phyloP scores from a whole-genome alignment of 2,329 filamentous ascomycete species.

The Calonectria crousiana region DNA sequence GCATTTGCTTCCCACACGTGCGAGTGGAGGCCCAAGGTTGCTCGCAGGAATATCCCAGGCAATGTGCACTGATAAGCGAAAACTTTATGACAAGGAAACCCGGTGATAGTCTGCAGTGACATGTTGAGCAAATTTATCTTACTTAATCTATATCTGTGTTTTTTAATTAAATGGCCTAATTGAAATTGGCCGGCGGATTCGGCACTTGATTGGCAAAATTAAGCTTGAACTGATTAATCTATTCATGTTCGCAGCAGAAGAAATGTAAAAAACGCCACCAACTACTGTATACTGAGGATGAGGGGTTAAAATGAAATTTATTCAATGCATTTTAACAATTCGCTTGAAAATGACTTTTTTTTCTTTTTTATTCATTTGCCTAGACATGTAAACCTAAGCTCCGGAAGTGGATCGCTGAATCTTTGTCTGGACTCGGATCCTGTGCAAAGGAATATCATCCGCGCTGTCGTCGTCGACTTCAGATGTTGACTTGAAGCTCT shows the following conservation, averaged over 20 bases:
- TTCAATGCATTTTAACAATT: not conserved
- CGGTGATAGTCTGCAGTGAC: not conserved
- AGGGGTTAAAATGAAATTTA: not conserved
- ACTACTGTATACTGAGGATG: not conserved
- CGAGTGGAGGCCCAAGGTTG: not conserved
- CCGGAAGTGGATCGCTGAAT: conserved; percentile 46
- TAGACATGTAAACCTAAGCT: not conserved
- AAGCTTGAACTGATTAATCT: not conserved
- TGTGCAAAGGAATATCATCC: conserved; percentile 54
- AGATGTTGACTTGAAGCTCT: conserved; percentile 44
- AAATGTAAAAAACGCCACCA: not conserved
- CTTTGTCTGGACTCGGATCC: conserved; percentile 53
- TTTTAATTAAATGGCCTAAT: not conserved
- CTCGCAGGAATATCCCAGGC: not conserved
- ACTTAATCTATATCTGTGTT: not conserved
- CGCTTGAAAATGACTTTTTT: not conserved
- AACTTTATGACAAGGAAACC: not conserved
- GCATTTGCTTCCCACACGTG: not conserved
- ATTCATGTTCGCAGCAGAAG: not conserved
- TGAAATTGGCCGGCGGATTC: not conserved
- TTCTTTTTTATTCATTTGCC: not conserved
- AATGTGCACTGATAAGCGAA: not conserved
- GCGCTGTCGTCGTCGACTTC: conserved; percentile 45
- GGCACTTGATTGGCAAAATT: not conserved
- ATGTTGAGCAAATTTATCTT: no score